Evolutionary conservation across 345 rosid species (phyloP).

Genomic region (Pistacia atlantica): DNA sequence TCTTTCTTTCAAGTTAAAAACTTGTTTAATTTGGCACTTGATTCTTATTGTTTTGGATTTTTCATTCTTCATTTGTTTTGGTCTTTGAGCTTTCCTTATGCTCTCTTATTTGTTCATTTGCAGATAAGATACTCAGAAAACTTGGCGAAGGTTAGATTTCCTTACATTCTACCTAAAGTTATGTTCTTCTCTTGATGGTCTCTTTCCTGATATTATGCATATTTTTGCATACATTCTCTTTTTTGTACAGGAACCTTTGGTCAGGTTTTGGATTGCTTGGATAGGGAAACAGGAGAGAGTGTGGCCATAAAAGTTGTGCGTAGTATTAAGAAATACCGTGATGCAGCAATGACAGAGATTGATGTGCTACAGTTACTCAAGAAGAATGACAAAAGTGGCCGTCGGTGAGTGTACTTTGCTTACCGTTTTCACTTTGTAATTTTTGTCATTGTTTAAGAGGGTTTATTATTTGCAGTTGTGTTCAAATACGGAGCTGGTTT

Average conservation of each 20-base stretch:
- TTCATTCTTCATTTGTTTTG: slow-evolving; percentile 1
- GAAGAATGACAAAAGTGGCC: slow-evolving; percentile 52
- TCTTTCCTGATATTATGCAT: neutral
- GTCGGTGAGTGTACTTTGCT: slow-evolving; percentile 42
- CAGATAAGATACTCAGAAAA: slow-evolving; percentile 73
- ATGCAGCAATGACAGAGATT: slow-evolving; percentile 72
- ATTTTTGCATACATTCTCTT: slow-evolving; percentile 4
- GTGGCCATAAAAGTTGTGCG: slow-evolving; percentile 77
- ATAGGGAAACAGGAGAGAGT: slow-evolving; percentile 61
- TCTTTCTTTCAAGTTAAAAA: neutral
- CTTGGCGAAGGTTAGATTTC: slow-evolving; percentile 63
- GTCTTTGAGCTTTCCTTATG: slow-evolving; percentile 8
- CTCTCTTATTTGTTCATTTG: slow-evolving; percentile 19
- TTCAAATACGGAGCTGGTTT: slow-evolving; percentile 63
- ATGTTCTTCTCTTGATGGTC: neutral
- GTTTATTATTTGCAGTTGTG: slow-evolving; percentile 58
- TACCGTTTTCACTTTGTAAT: slow-evolving; percentile 1
- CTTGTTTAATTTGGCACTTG: neutral
- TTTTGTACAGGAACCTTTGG: slow-evolving; percentile 65
- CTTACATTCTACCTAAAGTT: neutral
- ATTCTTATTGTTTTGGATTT: slow-evolving; percentile 4
- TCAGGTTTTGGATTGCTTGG: slow-evolving; percentile 83
- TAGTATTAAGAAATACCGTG: slow-evolving; percentile 62
- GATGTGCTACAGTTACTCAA: slow-evolving; percentile 64
- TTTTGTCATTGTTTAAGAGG: slow-evolving; percentile 27